Percentiles rank a stretch among this genome's conserved stretches.
Evolutionary conservation across 441 rosid species (phyloP).

Genomic region (Lagerstroemia fauriei): DNA sequence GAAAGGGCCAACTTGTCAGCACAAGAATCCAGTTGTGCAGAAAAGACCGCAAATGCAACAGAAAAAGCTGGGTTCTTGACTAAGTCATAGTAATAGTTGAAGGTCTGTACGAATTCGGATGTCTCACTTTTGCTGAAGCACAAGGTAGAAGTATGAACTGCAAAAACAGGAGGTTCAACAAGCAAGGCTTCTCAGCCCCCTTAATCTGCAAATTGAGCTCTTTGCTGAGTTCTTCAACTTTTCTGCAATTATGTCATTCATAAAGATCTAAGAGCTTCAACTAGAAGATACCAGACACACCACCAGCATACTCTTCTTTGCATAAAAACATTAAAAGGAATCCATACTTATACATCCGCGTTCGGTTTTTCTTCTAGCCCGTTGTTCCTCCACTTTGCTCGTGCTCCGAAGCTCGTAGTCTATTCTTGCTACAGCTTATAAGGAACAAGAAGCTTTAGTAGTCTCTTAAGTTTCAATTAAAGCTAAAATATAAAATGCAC

Average conservation of each 20-base stretch:
- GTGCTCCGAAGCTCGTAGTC: slow-evolving; percentile 74
- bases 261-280: not conserved
- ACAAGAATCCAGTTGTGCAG: not conserved
- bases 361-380: slow-evolving; percentile 73
- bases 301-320: slow-evolving; percentile 11
- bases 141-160: slow-evolving; percentile 75
- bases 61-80: slow-evolving; percentile 2
- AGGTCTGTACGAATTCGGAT: not conserved
- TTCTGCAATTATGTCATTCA: not conserved
- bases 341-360: slow-evolving; percentile 68
- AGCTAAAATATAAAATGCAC: not conserved
- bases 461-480: not conserved
- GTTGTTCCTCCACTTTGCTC: slow-evolving; percentile 76
- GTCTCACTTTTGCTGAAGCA: slow-evolving; percentile 26
- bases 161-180: slow-evolving; percentile 76
- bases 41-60: slow-evolving; percentile 8
- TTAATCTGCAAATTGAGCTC: slow-evolving; percentile 88
- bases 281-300: not conserved
- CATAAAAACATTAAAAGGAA: too few species aligned
- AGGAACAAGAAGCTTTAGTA: slow-evolving; percentile 3
- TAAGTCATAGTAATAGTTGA: not conserved
- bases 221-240: slow-evolving; percentile 39
- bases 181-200: slow-evolving; percentile 74
- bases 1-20: not conserved
- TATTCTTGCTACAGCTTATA: slow-evolving; percentile 86